Conservation (phyloP, 176 grass and related monocot genomes). For the Bromus sterilis region DNA sequence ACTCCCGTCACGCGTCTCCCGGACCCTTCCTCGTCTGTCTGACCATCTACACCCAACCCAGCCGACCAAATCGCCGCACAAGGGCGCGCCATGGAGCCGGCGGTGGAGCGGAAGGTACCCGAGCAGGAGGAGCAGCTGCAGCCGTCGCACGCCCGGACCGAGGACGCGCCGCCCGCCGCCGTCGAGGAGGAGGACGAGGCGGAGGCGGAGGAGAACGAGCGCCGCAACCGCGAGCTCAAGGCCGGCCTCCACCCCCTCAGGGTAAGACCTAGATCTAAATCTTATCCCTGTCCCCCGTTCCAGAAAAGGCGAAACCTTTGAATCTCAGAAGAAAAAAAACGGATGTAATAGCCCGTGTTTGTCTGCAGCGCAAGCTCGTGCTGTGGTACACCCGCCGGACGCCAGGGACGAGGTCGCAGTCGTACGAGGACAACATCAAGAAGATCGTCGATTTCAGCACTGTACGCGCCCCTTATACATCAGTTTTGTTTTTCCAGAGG, state of each 20-base stretch:
- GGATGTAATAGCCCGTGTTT: background rate
- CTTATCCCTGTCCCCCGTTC: background rate
- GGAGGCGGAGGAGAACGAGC: constrained; percentile 58
- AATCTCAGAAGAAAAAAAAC: background rate
- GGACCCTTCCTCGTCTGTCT: constrained; percentile 4
- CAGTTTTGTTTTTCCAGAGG: background rate
- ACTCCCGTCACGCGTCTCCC: background rate
- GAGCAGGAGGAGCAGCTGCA: constrained; percentile 39
- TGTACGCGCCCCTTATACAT: constrained; percentile 29
- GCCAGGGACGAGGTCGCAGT: constrained; percentile 67
- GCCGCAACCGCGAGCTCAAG: constrained; percentile 73
- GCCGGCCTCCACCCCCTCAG: constrained; percentile 84
- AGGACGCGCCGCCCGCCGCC: background rate
- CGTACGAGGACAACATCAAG: constrained; percentile 97
- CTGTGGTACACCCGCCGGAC: constrained; percentile 89
- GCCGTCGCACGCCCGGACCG: constrained; percentile 13
- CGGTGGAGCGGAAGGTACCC: constrained; percentile 24
- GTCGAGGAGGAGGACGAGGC: constrained; percentile 40
- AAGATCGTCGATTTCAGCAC: constrained; percentile 90
- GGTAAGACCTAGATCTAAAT: constrained; percentile 49
- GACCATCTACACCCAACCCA: constrained; percentile 8
- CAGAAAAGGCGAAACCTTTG: background rate
- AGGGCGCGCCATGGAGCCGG: constrained; percentile 19
- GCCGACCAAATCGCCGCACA: constrained; percentile 11
- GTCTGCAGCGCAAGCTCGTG: constrained; percentile 69